These are phyloP conservation scores for Lactarius vividus DNA, from an alignment of 768 basidiomycete species.

Conservation along the genomic window DNA sequence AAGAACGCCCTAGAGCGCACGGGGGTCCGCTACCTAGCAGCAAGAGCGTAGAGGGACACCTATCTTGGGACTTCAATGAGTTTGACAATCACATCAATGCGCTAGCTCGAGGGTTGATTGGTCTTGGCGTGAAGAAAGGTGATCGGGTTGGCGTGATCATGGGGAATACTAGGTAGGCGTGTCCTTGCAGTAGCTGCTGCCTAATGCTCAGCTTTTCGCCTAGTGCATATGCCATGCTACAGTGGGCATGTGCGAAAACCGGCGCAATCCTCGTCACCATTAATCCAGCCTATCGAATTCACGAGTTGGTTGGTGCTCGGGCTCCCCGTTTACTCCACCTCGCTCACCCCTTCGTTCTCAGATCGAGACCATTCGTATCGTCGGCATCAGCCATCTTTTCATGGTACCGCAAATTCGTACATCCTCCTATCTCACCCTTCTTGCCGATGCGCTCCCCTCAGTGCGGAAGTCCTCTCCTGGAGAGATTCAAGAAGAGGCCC, in stretches of 20 bases:
- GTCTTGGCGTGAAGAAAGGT: slow-evolving; percentile 68
- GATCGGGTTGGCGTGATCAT: slow-evolving; percentile 78
- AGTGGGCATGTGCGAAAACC: slow-evolving; percentile 84
- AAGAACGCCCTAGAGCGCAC: slow-evolving; percentile 55
- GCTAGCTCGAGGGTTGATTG: slow-evolving; percentile 65
- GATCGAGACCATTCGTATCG: slow-evolving; percentile 61
- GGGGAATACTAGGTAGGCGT: slow-evolving; percentile 76
- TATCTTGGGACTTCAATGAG: slow-evolving; percentile 74
- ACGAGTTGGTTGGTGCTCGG: slow-evolving; percentile 62
- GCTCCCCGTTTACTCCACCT: background rate
- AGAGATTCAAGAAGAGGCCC: slow-evolving; percentile 51
- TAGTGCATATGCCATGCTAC: slow-evolving; percentile 76
- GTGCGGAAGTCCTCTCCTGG: slow-evolving; percentile 50
- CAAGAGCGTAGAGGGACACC: slow-evolving; percentile 45
- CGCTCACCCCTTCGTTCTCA: slow-evolving; percentile 32
- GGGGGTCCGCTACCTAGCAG: slow-evolving; percentile 59
- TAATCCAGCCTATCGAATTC: slow-evolving; percentile 74
- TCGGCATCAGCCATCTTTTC: slow-evolving; percentile 66
- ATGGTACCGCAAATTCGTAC: slow-evolving; percentile 66
- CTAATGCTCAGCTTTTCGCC: background rate
- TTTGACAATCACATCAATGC: slow-evolving; percentile 65
- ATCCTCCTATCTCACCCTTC: slow-evolving; percentile 60
- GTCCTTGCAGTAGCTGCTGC: background rate
- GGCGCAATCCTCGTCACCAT: slow-evolving; percentile 83
- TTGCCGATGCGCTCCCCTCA: slow-evolving; percentile 57